Conservation (phyloP, 495 filamentous ascomycete species). For the Podospora pseudocomata region DNA sequence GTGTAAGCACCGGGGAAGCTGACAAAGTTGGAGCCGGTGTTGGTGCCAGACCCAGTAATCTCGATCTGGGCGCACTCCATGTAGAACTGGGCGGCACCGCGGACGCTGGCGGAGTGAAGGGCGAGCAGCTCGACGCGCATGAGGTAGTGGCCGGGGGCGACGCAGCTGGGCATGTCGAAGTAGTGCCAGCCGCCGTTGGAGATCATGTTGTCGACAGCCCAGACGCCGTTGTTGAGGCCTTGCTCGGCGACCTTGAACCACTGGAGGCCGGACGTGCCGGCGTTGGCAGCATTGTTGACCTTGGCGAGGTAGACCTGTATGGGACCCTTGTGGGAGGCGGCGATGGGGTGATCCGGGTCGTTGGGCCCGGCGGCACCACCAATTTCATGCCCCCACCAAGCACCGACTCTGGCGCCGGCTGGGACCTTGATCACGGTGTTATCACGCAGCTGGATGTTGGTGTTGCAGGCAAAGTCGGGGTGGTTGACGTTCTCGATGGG, state of each 20-base stretch:
- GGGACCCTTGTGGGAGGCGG: conserved; percentile 46
- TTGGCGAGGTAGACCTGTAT: conserved; percentile 50
- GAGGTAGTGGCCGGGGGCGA: conserved; percentile 48
- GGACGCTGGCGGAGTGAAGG: conserved; percentile 41
- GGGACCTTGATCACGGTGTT: conserved; percentile 45
- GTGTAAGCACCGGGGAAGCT: conserved; percentile 50
- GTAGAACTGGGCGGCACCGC: conserved; percentile 50
- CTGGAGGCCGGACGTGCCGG: conserved; percentile 33
- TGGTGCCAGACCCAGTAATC: conserved; percentile 45
- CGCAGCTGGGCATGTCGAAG: conserved; percentile 44
- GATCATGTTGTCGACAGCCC: conserved; percentile 21
- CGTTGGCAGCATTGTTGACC: conserved; percentile 43
- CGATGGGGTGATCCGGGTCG: conserved; percentile 51
- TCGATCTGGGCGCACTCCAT: conserved; percentile 49
- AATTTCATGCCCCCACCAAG: conserved; percentile 52
- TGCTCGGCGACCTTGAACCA: conserved; percentile 48
- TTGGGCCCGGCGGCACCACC: conserved; percentile 42
- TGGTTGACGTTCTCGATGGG: conserved; percentile 41
- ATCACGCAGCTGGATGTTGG: conserved; percentile 34
- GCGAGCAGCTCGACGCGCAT: conserved; percentile 53
- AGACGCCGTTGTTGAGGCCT: conserved; percentile 38
- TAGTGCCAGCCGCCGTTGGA: conserved; percentile 44
- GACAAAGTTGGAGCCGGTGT: conserved; percentile 38
- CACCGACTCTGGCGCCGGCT: conserved; percentile 44
- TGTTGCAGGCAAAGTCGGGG: conserved; percentile 40